Base-by-base conservation (phyloP, 139 green algal species). In the Deuterostichococcus epilithicus region DNA sequence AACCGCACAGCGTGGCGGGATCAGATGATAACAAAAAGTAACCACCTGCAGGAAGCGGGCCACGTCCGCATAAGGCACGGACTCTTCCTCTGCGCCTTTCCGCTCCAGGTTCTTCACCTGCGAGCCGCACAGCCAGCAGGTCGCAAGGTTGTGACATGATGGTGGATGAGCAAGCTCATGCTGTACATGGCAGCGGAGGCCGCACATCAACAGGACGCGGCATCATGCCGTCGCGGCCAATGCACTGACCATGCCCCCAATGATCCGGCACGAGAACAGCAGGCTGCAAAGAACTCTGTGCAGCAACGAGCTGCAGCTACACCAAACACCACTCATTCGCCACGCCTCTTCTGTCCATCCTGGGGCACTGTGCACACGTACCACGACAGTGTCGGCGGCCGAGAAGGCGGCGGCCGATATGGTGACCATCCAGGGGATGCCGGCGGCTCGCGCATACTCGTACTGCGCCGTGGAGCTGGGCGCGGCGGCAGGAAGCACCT, bases 391-490 rank as follows among this genome's bases (percentile, higher is more conserved):
- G 52, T 86, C 80, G n/a, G 76, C 70, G 13, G 80, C 75, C 37
- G 70, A 34, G 20, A 72, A 47, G 42, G 23, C 71, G 38, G 59
- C 68, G 10, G 52, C 78, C 34, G 91, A 76, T 15, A 97, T 77
- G 35, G 94, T 91, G 66, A 94, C 90, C 59, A 97, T 84, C 85
- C 87, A 95, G 20, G 84, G 78, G 38, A 93, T 91, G 68, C 82
- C 82, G 18, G 83, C 78, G 8, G 38, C 70, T 32, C 83, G 76
- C 0, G 91, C 92, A 66, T 92, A 93, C 78, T 93, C 90, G 81
- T 94, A 96, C 86, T 97, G 92, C 45, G 88, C 87, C 0, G 84
- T 91, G 60, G 91, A 68, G 59, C 76, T 87, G 42, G 93, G 93
- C 22, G 80, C 72, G 8, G 78, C 73, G 1, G 80, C 69, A 1